phyloP scores from a whole-genome alignment of 208 protist genomes.

The Wallacemonas sp. region DNA sequence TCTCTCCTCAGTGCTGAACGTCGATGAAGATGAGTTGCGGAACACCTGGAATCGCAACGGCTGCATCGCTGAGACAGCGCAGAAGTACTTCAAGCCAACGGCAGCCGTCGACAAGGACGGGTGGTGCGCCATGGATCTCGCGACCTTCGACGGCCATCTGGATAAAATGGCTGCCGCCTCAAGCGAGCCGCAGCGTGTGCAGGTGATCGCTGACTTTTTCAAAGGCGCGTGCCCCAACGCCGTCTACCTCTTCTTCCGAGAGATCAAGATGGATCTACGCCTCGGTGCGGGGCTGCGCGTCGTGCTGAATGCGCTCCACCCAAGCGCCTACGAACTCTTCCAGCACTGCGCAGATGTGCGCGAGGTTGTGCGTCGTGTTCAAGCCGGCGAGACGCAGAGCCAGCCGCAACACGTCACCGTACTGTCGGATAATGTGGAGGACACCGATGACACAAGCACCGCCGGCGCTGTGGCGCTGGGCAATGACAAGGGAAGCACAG shows the following conservation, averaged over 20 bases:
- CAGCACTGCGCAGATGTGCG: constrained; percentile 50
- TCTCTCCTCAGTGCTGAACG: constrained; percentile 34
- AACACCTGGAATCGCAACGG: constrained; percentile 55
- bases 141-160: constrained; percentile 36
- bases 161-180: constrained; percentile 22
- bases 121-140: constrained; percentile 32
- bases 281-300: constrained; percentile 35
- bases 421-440: not conserved
- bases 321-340: constrained; percentile 35
- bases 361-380: constrained; percentile 39
- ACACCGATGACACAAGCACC: not conserved
- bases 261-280: constrained; percentile 42
- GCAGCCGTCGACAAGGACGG: constrained; percentile 22
- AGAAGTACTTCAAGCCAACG: constrained; percentile 32
- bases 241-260: constrained; percentile 42
- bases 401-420: constrained; percentile 15
- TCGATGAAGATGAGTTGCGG: constrained; percentile 37
- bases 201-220: constrained; percentile 31
- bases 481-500: not conserved
- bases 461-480: not conserved
- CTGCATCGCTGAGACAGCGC: constrained; percentile 64
- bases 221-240: constrained; percentile 21
- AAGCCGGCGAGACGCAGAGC: constrained; percentile 12
- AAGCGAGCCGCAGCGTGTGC: constrained; percentile 27
- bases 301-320: constrained; percentile 42